Conservation (phyloP, 257 asterid genomes). For the Echium plantagineum region DNA sequence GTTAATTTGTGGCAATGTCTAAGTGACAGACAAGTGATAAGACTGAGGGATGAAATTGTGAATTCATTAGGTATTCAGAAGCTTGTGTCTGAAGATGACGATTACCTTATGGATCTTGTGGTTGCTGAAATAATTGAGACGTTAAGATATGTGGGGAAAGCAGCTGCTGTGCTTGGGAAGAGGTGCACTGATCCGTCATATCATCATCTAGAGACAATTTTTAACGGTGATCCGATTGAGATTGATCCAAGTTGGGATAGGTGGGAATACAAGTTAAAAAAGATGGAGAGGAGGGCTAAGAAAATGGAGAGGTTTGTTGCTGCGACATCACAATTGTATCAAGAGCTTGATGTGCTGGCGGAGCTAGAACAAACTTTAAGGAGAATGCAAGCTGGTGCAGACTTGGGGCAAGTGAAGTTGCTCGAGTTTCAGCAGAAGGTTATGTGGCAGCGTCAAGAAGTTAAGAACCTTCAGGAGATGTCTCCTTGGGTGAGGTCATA, state of each 20-base stretch:
- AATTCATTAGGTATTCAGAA: constrained; percentile 51
- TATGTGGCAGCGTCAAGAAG: constrained; percentile 71
- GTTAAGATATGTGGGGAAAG: constrained; percentile 36
- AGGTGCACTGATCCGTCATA: constrained; percentile 45
- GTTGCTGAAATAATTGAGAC: constrained; percentile 55
- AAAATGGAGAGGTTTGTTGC: constrained; percentile 83
- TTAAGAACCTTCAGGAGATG: constrained; percentile 67
- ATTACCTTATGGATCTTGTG: constrained; percentile 60
- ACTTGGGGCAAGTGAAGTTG: constrained; percentile 35
- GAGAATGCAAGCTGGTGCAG: constrained; percentile 46
- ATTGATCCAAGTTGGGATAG: constrained; percentile 42
- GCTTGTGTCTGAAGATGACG: constrained; percentile 55
- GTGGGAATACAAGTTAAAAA: constrained; percentile 50
- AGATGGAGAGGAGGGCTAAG: constrained; percentile 80
- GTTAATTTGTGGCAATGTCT: constrained; percentile 61
- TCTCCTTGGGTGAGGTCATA: constrained; percentile 75
- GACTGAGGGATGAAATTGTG: constrained; percentile 53
- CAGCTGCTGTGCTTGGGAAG: constrained; percentile 56
- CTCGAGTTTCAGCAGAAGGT: constrained; percentile 81
- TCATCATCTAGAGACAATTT: constrained; percentile 43
- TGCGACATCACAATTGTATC: constrained; percentile 55
- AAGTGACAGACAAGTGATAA: constrained; percentile 37
- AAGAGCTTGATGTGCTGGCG: constrained; percentile 62
- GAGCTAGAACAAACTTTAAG: constrained; percentile 73
- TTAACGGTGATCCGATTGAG: constrained; percentile 31